Evolutionary conservation across 371 early-diverging fungal genomes (phyloP).

Genomic region (Apophysomyces variabilis): DNA sequence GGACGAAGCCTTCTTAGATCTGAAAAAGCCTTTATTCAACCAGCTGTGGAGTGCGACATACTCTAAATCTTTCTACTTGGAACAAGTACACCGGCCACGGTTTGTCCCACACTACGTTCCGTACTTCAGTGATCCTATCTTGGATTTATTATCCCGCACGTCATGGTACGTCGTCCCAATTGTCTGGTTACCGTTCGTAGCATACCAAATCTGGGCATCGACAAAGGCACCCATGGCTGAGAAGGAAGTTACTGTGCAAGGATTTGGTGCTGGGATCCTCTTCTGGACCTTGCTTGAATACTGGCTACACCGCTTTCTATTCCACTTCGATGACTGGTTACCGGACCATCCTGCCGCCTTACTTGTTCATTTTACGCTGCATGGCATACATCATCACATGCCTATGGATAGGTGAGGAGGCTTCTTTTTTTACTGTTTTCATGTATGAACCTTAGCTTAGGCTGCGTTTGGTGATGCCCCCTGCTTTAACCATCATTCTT

Average conservation of each 20-base stretch:
- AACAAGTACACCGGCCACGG: conserved; percentile 92
- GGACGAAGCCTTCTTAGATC: conserved; percentile 80
- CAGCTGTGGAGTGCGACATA: conserved; percentile 84
- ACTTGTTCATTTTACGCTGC: conserved; percentile 84
- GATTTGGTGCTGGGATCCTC: conserved; percentile 69
- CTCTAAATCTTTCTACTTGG: conserved; percentile 81
- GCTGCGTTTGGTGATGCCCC: conserved; percentile 95
- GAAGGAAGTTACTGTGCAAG: conserved; percentile 10
- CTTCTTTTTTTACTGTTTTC: conserved; percentile 4
- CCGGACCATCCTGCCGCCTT: conserved; percentile 83
- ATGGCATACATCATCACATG: conserved; percentile 95
- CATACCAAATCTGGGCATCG: conserved; percentile 44
- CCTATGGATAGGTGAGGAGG: conserved; percentile 87
- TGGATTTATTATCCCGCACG: conserved; percentile 86
- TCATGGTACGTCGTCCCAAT: conserved; percentile 92
- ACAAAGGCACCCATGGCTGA: conserved; percentile 1
- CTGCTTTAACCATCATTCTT: conserved; percentile 78
- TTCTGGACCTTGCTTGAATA: conserved; percentile 87
- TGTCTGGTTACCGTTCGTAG: conserved; percentile 84
- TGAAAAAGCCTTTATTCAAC: conserved; percentile 79
- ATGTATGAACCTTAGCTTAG: conserved; percentile 36
- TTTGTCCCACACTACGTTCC: conserved; percentile 62
- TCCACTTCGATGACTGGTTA: conserved; percentile 86
- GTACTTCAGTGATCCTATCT: conserved; percentile 70
- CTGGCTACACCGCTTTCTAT: conserved; percentile 87